Conservation (phyloP, 345 rosid species). For the Dipteronia sinensis region DNA sequence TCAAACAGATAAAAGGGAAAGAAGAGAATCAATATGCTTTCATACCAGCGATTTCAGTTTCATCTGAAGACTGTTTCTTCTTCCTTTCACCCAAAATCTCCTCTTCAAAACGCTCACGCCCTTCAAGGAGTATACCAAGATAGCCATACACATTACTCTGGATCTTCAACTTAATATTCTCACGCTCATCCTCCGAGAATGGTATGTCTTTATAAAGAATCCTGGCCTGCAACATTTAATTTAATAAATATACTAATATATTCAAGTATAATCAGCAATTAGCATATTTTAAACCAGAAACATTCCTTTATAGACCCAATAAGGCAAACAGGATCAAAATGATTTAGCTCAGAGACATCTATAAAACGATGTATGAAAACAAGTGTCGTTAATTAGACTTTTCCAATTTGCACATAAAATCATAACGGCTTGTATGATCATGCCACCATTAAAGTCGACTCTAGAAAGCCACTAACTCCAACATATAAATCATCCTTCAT, state of each 20-base stretch:
- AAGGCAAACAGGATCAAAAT: background rate
- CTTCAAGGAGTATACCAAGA: slow-evolving; percentile 96
- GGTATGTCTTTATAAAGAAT: slow-evolving; percentile 88
- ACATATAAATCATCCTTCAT: background rate
- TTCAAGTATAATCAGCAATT: background rate
- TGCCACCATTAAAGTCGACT: background rate
- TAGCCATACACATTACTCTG: slow-evolving; percentile 90
- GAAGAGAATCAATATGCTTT: slow-evolving; percentile 18
- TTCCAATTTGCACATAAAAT: background rate
- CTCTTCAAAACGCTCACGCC: slow-evolving; percentile 94
- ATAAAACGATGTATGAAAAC: background rate
- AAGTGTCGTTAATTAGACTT: background rate
- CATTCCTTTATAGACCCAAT: background rate
- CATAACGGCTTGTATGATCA: background rate
- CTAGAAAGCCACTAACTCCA: background rate
- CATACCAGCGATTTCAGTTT: slow-evolving; percentile 41
- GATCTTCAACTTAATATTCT: slow-evolving; percentile 72
- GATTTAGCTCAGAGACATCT: background rate
- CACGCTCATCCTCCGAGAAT: slow-evolving; percentile 84
- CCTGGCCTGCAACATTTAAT: slow-evolving; percentile 67
- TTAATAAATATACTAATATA: background rate
- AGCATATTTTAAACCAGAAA: background rate
- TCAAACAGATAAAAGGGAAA: slow-evolving; percentile 6
- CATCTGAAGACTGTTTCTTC: slow-evolving; percentile 32
- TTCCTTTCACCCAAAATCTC: slow-evolving; percentile 57